Base-by-base conservation (phyloP, 192 early-diverging fungal genomes). In the Chytriomyces sp. region DNA sequence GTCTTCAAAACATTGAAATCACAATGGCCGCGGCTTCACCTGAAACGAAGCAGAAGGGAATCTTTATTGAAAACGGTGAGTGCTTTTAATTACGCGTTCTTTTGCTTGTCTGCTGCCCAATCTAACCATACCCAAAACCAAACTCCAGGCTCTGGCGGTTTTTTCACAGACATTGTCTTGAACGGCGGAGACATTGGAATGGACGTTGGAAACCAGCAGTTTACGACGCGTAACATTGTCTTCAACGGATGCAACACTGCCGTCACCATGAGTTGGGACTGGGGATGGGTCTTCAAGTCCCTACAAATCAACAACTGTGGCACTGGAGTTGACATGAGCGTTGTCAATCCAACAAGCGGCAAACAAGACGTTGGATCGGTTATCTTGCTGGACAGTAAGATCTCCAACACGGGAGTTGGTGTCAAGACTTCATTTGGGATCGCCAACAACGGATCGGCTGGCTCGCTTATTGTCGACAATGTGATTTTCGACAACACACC, bases 11-110 rank as follows among this genome's bases (percentile, higher is more conserved):
- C 68, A 43, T 85, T 47, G 62, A 45, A 9, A 85, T 85, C 61
- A 11, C 48, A 13, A 70, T 83, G 83, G 75, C 80, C n/a, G 50
- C 68, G 0, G 53, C 53, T 3, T 11, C 13, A 2, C 53, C 11
- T 0, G 20, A 79, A 7, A 69, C 47, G 7, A 78, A 80, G 28
- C 50, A 11, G 4, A 83, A 85, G 48, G 84, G 84, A 60, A 63
- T 85, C 6, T 85, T 64, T 53, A 86, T 86, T 77, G 84, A 85
- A 64, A 85, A 85, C 53, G 84, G 84, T 64, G n/a, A 26, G 63
- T 35, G 28, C 28, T 35, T 35, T 35, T 35, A 35, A 35, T 35
- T 0, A 2, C 28, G 2, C 28, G 28, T 35, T 35, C 2, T 35
- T 35, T 35, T 35, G 28, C 28, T 35, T 35, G 28, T 35, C 0